Conservation (phyloP, 805 yeast genomes). For the Kodamaea kakaduensis region DNA sequence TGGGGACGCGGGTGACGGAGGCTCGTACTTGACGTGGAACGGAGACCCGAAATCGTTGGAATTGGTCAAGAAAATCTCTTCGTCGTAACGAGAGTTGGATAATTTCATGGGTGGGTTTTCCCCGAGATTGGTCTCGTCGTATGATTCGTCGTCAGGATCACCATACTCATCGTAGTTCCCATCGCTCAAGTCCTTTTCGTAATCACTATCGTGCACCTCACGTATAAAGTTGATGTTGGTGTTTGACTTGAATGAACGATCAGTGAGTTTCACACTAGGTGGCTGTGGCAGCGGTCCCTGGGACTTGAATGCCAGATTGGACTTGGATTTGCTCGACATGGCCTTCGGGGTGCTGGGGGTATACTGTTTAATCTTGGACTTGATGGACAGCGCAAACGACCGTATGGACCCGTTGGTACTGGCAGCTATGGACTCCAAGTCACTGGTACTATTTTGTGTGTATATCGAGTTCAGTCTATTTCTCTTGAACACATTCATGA, state of each 20-base stretch:
- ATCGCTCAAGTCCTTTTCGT: slow-evolving; percentile 5
- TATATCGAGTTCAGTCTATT: slow-evolving; percentile 12
- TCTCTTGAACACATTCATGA: slow-evolving; percentile 21
- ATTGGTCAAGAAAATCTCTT: slow-evolving; percentile 26
- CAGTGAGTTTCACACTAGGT: slow-evolving; percentile 4
- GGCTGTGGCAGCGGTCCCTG: too few species aligned
- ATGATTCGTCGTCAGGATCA: slow-evolving; percentile 10
- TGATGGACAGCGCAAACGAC: too few species aligned
- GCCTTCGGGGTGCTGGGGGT: too few species aligned
- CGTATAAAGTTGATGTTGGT: slow-evolving; percentile 24
- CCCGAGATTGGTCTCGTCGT: slow-evolving; percentile 19
- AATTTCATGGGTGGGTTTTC: slow-evolving; percentile 24
- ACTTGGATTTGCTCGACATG: too few species aligned
- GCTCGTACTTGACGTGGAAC: slow-evolving; percentile 20
- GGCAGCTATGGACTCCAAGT: not conserved
- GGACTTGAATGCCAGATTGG: not conserved
- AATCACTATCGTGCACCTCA: slow-evolving; percentile 25
- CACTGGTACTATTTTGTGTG: slow-evolving; percentile 4
- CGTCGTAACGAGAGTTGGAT: slow-evolving; percentile 18
- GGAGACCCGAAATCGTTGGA: slow-evolving; percentile 34
- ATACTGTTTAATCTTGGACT: too few species aligned
- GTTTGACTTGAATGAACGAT: slow-evolving; percentile 14
- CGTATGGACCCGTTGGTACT: too few species aligned
- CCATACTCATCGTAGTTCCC: slow-evolving; percentile 5
- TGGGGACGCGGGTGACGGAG: slow-evolving; percentile 7